A percentile compares a stretch with the other conserved stretches of the same genome.
These are phyloP conservation scores for Pichia inconspicua DNA, from an alignment of 1,139 yeast species.

Conservation along the genomic window DNA sequence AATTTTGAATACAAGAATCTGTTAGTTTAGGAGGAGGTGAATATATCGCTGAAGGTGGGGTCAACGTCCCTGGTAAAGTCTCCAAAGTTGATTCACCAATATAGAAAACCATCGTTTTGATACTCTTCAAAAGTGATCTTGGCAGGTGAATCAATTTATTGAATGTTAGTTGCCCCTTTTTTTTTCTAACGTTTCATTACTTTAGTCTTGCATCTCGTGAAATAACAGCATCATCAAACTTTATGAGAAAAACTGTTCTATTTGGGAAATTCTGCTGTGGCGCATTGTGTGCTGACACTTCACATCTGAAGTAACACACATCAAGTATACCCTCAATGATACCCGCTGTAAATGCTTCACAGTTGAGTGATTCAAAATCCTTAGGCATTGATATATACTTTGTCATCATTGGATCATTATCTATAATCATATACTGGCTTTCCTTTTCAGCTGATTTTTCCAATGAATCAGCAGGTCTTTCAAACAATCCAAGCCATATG, in stretches of 20 bases:
- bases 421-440: slow-evolving; percentile 82
- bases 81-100: slow-evolving; percentile 34
- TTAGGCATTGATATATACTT: slow-evolving; percentile 74
- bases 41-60: slow-evolving; percentile 20
- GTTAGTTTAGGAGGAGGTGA: slow-evolving; percentile 18
- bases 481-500: slow-evolving; percentile 79
- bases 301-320: slow-evolving; percentile 70
- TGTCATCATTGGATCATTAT: slow-evolving; percentile 68
- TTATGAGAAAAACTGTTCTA: slow-evolving; percentile 77
- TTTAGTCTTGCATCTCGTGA: slow-evolving; percentile 5
- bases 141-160: not conserved
- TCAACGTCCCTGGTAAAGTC: slow-evolving; percentile 21
- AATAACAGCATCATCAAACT: slow-evolving; percentile 34
- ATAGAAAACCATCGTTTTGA: not conserved
- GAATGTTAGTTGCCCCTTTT: not conserved
- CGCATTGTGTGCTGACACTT: slow-evolving; percentile 82
- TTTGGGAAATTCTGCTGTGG: slow-evolving; percentile 56
- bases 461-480: slow-evolving; percentile 75
- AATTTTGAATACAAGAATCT: slow-evolving; percentile 10
- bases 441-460: slow-evolving; percentile 79
- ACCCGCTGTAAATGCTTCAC: slow-evolving; percentile 87
- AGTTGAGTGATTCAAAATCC: slow-evolving; percentile 71
- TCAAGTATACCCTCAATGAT: slow-evolving; percentile 85
- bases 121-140: not conserved
- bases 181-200: not conserved